Conservation (phyloP, 148 eudicot species). For the Camellia sinensis region DNA sequence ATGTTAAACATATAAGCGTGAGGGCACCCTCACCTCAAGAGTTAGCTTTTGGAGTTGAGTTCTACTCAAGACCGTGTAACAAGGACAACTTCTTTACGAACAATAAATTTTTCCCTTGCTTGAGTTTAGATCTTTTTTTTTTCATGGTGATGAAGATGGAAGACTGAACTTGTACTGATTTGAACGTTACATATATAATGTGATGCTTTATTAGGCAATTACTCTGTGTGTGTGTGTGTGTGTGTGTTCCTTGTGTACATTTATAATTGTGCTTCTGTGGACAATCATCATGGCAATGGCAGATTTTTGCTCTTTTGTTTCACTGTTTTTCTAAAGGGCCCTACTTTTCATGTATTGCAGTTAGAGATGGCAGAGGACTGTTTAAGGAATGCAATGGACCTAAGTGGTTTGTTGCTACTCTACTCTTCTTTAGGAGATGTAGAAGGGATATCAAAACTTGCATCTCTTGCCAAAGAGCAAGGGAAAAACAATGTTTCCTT, state of each 20-base stretch:
- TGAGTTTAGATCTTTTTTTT: slow-evolving; percentile 6
- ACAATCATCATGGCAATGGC: neutral
- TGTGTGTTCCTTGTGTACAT: neutral
- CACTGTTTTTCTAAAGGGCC: neutral
- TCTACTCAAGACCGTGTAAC: too few species aligned
- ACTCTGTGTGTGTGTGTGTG: slow-evolving; percentile 2
- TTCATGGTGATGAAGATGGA: neutral
- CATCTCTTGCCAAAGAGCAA: slow-evolving; percentile 69
- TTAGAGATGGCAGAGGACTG: slow-evolving; percentile 93
- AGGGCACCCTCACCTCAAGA: too few species aligned
- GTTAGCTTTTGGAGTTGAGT: too few species aligned
- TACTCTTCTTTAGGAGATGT: slow-evolving; percentile 97
- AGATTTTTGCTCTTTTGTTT: neutral
- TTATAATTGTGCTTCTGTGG: neutral
- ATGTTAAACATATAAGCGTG: too few species aligned
- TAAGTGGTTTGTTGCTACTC: slow-evolving; percentile 91
- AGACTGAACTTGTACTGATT: neutral
- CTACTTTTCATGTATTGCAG: slow-evolving; percentile 43
- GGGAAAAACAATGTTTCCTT: slow-evolving; percentile 96
- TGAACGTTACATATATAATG: neutral
- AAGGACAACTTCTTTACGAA: neutral
- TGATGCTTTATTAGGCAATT: neutral
- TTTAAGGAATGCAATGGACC: slow-evolving; percentile 82
- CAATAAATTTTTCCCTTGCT: neutral
- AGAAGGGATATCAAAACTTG: slow-evolving; percentile 78